Evolutionary conservation across 352 stramenopile genomes (phyloP), one percentile per base, ranked within the genome.

Genomic region (Globisporangium megalacanthum): DNA sequence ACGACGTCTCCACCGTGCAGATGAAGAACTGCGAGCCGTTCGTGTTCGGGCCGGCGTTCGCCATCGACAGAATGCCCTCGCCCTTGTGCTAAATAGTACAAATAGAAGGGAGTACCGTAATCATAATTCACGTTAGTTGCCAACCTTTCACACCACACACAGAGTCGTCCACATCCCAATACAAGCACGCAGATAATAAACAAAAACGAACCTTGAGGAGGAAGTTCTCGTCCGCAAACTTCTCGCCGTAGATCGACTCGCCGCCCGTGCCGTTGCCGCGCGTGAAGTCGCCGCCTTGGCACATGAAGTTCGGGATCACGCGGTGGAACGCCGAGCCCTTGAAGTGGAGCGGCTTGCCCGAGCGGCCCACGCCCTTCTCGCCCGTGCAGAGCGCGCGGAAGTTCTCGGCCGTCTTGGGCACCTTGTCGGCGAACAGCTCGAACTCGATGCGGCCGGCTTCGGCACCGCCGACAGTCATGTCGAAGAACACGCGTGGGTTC

Each of bases 21-120:
- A 99, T 96, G 75, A 98, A 98, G 75, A 99, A 99, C 75, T 99
- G 94, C 64, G 89, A 98, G 52, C 92, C 90, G 75, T 99, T 99
- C 17, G 95, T 98, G 83, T 99, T 86, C n/a, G 82, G 83, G 11
- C 97, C 97, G 33, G 86, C 86, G 75, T 99, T 99, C 31, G 95
- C 96, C 95, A 98, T 98, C 44, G 87, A 96, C 42, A 99, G 66
- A 22, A 97, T 91, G 46, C 95, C 95, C 42, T 89, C 75, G 49
- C 85, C 77, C 68, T 86, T 89, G 83, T 99, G 97, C 65, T 90
- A 4, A 4, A 29, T 1, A 29, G 1, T 29, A 29, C 25, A 29
- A 29, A 29, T 29, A 29, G 25, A 29, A 4, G 25, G 25, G 25
- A 29, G 25, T 1, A 29, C 4, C 4, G 25, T 29, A 29, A 29